Conservation (phyloP, 163 green algal species). For the Picocystis sp. region DNA sequence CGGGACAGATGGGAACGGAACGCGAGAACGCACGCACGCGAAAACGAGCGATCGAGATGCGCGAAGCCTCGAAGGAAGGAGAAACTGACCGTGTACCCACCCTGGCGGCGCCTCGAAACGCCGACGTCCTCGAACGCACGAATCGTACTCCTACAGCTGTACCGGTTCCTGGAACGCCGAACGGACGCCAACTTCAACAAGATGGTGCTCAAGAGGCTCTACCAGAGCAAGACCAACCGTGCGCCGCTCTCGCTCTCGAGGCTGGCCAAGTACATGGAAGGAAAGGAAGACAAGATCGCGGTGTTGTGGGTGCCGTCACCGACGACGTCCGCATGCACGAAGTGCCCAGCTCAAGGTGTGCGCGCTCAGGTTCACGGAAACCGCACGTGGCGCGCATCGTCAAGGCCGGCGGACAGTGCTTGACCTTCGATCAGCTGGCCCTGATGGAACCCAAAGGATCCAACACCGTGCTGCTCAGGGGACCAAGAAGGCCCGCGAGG, state of each 20-base stretch:
- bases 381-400: constrained; percentile 86
- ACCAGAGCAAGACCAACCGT: constrained; percentile 87
- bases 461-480: constrained; percentile 83
- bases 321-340: constrained; percentile 86
- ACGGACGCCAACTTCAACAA: constrained; percentile 95
- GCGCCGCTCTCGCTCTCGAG: constrained; percentile 88
- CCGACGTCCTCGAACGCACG: no score
- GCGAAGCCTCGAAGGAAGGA: no score
- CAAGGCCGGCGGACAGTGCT: constrained; percentile 87
- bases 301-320: constrained; percentile 91
- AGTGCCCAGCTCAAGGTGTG: constrained; percentile 83
- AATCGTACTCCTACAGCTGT: no score
- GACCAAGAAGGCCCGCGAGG: constrained; percentile 87
- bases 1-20: no score
- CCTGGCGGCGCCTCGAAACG: no score
- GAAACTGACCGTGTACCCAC: no score
- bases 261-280: constrained; percentile 79
- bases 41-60: no score
- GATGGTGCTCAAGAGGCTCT: constrained; percentile 88
- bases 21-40: no score
- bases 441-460: constrained; percentile 75
- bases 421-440: constrained; percentile 99
- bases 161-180: constrained; percentile 87
- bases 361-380: constrained; percentile 91
- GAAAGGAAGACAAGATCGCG: constrained; percentile 87